Evolutionary conservation across 768 basidiomycete genomes (phyloP).

Genomic region (Boletellus sp.): DNA sequence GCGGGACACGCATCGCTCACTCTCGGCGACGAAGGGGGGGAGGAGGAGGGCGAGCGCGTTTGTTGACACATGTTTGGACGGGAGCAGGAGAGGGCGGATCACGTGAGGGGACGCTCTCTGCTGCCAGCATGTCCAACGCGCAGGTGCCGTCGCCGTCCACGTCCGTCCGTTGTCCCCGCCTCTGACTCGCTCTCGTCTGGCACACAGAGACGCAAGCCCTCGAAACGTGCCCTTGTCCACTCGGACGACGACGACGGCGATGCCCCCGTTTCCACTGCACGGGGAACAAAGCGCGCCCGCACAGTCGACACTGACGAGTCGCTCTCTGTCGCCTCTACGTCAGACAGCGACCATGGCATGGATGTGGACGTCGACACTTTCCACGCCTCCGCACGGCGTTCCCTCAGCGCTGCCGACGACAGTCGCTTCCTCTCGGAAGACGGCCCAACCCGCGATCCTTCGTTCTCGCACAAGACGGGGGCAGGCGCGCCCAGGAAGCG

Average conservation of each 20-base stretch:
- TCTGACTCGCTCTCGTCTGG: constrained; percentile 15
- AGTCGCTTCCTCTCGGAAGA: constrained; percentile 21
- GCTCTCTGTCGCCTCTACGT: constrained; percentile 30
- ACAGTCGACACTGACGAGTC: constrained; percentile 29
- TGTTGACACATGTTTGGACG: constrained; percentile 11
- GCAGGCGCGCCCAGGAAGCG: constrained; percentile 11
- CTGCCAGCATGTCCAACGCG: neutral
- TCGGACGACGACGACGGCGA: constrained; percentile 34
- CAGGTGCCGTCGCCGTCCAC: constrained; percentile 20
- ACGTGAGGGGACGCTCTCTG: neutral
- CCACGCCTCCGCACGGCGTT: constrained; percentile 31
- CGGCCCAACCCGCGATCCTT: neutral
- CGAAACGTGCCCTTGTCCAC: constrained; percentile 31
- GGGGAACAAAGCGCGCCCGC: constrained; percentile 24
- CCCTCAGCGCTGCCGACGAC: constrained; percentile 12
- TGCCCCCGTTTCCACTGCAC: constrained; percentile 40
- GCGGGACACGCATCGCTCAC: constrained; percentile 20
- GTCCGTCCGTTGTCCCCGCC: neutral
- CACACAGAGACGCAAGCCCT: constrained; percentile 14
- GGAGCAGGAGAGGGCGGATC: neutral
- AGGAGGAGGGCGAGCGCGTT: constrained; percentile 8
- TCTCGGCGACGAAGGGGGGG: neutral
- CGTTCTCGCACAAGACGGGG: constrained; percentile 7
- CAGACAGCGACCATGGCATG: constrained; percentile 42
- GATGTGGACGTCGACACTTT: constrained; percentile 40